Evolutionary conservation across 2,329 filamentous ascomycete species (phyloP).

Genomic region (Metarhizium robertsii): DNA sequence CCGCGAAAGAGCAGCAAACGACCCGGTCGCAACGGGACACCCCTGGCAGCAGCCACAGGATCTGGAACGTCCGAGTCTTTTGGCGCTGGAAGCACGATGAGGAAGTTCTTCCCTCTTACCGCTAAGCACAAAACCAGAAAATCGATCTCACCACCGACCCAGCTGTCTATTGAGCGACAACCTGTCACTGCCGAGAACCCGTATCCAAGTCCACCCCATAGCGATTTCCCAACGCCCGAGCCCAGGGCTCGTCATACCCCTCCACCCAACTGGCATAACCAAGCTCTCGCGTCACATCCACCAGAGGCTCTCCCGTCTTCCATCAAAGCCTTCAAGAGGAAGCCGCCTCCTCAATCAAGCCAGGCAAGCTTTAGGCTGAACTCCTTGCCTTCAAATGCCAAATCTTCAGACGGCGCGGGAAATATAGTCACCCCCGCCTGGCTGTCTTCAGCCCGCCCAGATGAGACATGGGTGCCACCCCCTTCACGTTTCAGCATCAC

Average conservation of each 20-base stretch:
- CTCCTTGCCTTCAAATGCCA: background rate
- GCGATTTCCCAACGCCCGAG: slow-evolving; percentile 14
- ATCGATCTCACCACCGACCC: background rate
- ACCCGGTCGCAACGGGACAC: slow-evolving; percentile 12
- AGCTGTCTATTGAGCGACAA: background rate
- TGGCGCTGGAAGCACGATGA: slow-evolving; percentile 20
- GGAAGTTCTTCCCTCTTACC: slow-evolving; percentile 19
- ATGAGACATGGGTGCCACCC: slow-evolving; percentile 38
- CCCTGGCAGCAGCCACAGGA: slow-evolving; percentile 11
- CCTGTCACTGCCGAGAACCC: slow-evolving; percentile 12
- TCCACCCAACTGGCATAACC: slow-evolving; percentile 4
- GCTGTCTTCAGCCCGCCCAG: slow-evolving; percentile 10
- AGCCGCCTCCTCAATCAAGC: slow-evolving; percentile 26
- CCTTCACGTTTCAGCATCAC: slow-evolving; percentile 55
- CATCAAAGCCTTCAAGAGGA: slow-evolving; percentile 34
- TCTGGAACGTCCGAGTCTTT: slow-evolving; percentile 23
- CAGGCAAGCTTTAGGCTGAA: slow-evolving; percentile 7
- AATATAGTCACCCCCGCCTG: slow-evolving; percentile 8
- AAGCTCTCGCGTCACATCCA: slow-evolving; percentile 11
- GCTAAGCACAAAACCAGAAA: slow-evolving; percentile 4
- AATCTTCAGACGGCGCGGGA: slow-evolving; percentile 13
- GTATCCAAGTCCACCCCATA: slow-evolving; percentile 25
- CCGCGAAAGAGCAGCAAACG: slow-evolving; percentile 41
- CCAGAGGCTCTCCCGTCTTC: slow-evolving; percentile 14
- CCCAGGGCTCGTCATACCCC: slow-evolving; percentile 9